A percentile compares a stretch with the other conserved stretches of the same genome.
Conservation (phyloP, 768 basidiomycete genomes). For the Pulveroboletus ravenelii region DNA sequence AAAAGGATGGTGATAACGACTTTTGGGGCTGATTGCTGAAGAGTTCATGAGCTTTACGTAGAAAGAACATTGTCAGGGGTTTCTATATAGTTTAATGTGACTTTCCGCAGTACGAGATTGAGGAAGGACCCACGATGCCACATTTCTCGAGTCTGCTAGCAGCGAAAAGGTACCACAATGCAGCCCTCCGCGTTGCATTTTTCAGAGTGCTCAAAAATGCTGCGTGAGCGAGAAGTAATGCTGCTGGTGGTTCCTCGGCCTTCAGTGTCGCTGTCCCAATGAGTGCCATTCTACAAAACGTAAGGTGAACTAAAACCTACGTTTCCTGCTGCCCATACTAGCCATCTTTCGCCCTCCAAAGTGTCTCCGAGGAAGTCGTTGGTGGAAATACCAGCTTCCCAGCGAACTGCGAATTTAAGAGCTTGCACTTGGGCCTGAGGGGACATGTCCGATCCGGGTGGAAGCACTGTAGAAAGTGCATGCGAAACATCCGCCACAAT, state of each 20-base stretch:
- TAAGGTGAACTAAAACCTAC: constrained; percentile 41
- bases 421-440: constrained; percentile 67
- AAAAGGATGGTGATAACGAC: constrained; percentile 73
- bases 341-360: constrained; percentile 79
- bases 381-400: constrained; percentile 62
- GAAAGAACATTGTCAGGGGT: constrained; percentile 79
- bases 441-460: constrained; percentile 43
- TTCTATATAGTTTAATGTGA: constrained; percentile 44
- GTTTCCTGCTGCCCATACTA: constrained; percentile 80
- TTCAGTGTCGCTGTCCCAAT: constrained; percentile 35
- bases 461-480: constrained; percentile 48
- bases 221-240: constrained; percentile 76
- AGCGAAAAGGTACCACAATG: constrained; percentile 74
- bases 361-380: constrained; percentile 53
- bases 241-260: constrained; percentile 80
- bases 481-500: constrained; percentile 56
- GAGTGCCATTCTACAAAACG: constrained; percentile 16
- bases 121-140: constrained; percentile 61
- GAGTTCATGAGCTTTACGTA: constrained; percentile 64
- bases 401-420: constrained; percentile 65
- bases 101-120: constrained; percentile 1
- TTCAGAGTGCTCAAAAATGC: constrained; percentile 64
- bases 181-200: constrained; percentile 55
- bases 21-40: constrained; percentile 50
- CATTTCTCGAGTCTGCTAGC: constrained; percentile 78